Conservation (phyloP, 805 yeast species). For the Ogataea nakhonphanomensis region DNA sequence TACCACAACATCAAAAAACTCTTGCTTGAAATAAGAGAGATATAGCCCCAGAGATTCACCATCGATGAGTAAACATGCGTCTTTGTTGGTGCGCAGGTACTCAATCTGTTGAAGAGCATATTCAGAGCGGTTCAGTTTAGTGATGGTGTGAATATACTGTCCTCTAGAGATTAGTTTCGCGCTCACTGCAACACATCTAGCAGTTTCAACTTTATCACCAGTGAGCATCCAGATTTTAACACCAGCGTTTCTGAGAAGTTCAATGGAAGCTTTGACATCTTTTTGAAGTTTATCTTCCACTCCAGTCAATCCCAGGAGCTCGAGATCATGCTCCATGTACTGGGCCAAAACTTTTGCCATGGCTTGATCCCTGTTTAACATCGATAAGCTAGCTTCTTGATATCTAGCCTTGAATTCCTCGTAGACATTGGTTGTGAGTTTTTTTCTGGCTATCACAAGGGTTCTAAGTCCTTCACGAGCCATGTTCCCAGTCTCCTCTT, state of each 20-base stretch:
- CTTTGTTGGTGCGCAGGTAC: slow-evolving; percentile 57
- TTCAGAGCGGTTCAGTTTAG: slow-evolving; percentile 59
- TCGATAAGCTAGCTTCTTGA: slow-evolving; percentile 68
- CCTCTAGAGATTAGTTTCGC: slow-evolving; percentile 91
- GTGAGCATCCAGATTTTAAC: slow-evolving; percentile 98
- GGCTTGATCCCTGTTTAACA: slow-evolving; percentile 72
- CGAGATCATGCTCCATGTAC: slow-evolving; percentile 78
- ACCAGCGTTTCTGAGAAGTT: slow-evolving; percentile 91
- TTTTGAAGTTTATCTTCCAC: slow-evolving; percentile 94
- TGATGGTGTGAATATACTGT: slow-evolving; percentile 84
- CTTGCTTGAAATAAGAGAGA: slow-evolving; percentile 58
- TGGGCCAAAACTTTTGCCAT: slow-evolving; percentile 68
- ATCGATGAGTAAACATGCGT: slow-evolving; percentile 81
- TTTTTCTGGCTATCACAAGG: slow-evolving; percentile 86
- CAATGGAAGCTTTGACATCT: slow-evolving; percentile 89
- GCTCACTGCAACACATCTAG: slow-evolving; percentile 95
- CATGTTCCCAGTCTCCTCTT: slow-evolving; percentile 96
- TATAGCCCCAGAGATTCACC: slow-evolving; percentile 84
- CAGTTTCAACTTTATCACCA: slow-evolving; percentile 98
- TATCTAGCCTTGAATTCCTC: slow-evolving; percentile 64
- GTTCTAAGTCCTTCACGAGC: slow-evolving; percentile 98
- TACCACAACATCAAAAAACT: slow-evolving; percentile 76
- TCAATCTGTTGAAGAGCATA: slow-evolving; percentile 76
- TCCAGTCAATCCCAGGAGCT: slow-evolving; percentile 89
- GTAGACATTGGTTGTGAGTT: slow-evolving; percentile 49